These are phyloP conservation scores for Pythium dissimile DNA, from an alignment of 352 stramenopile genomes.

Conservation along the genomic window DNA sequence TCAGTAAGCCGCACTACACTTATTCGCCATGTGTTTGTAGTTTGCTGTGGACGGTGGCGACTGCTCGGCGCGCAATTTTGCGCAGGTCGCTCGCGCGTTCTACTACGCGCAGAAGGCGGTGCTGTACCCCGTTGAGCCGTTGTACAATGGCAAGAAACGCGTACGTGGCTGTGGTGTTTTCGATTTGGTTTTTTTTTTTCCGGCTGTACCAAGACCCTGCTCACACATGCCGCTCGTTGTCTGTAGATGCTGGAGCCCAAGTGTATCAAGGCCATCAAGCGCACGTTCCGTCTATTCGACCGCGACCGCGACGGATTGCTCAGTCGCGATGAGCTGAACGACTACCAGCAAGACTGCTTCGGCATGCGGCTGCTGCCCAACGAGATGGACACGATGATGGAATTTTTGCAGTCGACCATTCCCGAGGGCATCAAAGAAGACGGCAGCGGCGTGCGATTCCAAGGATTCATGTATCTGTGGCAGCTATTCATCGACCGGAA, in stretches of 20 bases:
- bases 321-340: slow-evolving; percentile 83
- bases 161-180: slow-evolving; percentile 24
- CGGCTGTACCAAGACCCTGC: background rate
- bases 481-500: slow-evolving; percentile 88
- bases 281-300: slow-evolving; percentile 86
- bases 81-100: slow-evolving; percentile 85
- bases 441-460: slow-evolving; percentile 58
- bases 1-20: background rate
- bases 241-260: slow-evolving; percentile 72
- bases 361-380: slow-evolving; percentile 68
- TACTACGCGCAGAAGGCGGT: slow-evolving; percentile 87
- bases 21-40: slow-evolving; percentile 22
- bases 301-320: slow-evolving; percentile 75
- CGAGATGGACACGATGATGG: slow-evolving; percentile 87
- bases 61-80: slow-evolving; percentile 88
- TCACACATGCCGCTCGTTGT: no score
- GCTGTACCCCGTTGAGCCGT: slow-evolving; percentile 83
- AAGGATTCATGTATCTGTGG: slow-evolving; percentile 84
- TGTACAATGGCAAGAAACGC: slow-evolving; percentile 84
- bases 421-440: slow-evolving; percentile 65
- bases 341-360: slow-evolving; percentile 89
- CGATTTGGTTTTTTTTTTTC: background rate
- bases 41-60: slow-evolving; percentile 82
- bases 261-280: slow-evolving; percentile 82
- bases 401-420: slow-evolving; percentile 66